Base-by-base conservation (phyloP, 2,329 filamentous ascomycete genomes). In the Didymella glomerata region DNA sequence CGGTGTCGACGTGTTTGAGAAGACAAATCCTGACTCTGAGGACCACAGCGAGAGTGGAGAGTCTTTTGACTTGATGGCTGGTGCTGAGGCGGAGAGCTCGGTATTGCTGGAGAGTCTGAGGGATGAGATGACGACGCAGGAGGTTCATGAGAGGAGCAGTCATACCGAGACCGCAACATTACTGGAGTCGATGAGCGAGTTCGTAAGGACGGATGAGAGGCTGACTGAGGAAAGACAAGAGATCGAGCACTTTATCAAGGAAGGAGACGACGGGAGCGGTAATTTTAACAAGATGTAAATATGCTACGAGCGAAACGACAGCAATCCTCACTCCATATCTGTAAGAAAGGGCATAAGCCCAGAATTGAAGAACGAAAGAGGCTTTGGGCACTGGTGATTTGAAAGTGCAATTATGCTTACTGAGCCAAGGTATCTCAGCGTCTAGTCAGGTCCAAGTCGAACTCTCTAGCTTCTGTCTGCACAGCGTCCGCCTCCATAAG, bases 1-100 rank as follows among this genome's bases (percentile, higher is more conserved):
- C 11, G 73, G 73, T 4, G 49, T 68, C 14, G 72, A 74, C 32
- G 71, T 73, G 0, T 72, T 71, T 30, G 69, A 73, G 48, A 73
- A 69, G 58, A 61, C 64, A 2, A 68, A 67, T 13, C 70, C 67
- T 10, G 70, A 72, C 30, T 70, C 66, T 42, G 72, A 65, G n/a
- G 69, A 70, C 44, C 46, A 42, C 32, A 52, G 52, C 22, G 62
- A 68, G 46, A 82, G 80, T 28, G 57, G 52, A 11, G 62, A 68
- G 47, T 81, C 79, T 61, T 83, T 81, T 47, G 80, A 82, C 61
- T 66, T 81, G 62, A 76, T 83, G 76, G 77, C 78, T 20, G 77
- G 77, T 4, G 76, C 79, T 0, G 80, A 82, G 64, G 78, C 78
- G 0, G 79, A 81, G 61, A 64, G 66, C 13, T 74, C 70, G 20